These are phyloP conservation scores for Candida silvatica DNA, from an alignment of 805 yeast species.

Conservation along the genomic window DNA sequence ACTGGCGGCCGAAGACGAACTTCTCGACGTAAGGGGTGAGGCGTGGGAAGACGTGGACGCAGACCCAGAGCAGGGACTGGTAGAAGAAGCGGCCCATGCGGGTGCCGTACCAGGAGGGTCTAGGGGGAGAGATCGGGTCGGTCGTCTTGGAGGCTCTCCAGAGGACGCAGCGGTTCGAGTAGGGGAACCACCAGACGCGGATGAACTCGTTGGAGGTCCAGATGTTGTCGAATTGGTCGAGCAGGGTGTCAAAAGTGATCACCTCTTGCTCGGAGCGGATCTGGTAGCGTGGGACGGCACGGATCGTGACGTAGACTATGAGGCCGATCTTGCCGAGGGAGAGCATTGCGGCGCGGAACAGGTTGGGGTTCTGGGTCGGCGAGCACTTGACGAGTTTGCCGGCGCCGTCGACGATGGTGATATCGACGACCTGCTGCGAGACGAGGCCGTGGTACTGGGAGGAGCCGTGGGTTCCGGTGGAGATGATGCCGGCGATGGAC, in stretches of 20 bases:
- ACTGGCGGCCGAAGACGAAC: conserved; percentile 80
- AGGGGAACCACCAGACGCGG: conserved; percentile 98
- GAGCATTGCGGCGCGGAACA: conserved; percentile 75
- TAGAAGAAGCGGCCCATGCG: conserved; percentile 69
- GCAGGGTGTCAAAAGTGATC: conserved; percentile 63
- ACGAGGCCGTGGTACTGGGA: conserved; percentile 88
- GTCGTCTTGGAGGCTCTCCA: conserved; percentile 84
- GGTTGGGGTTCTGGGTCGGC: conserved; percentile 47
- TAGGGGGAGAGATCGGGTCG: conserved; percentile 54
- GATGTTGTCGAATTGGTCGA: conserved; percentile 64
- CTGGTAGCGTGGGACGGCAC: conserved; percentile 79
- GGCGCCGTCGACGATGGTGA: conserved; percentile 64
- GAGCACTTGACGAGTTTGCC: conserved; percentile 70
- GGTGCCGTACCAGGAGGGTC: conserved; percentile 82
- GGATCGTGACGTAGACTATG: conserved; percentile 74
- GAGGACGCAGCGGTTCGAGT: conserved; percentile 71
- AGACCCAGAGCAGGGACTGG: conserved; percentile 68
- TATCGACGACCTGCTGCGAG: conserved; percentile 75
- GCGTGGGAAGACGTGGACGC: conserved; percentile 65
- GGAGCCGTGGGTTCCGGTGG: conserved; percentile 96
- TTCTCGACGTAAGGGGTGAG: conserved; percentile 80
- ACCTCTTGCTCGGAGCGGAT: conserved; percentile 77
- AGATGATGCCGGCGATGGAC: conserved; percentile 89
- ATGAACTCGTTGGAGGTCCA: conserved; percentile 91
- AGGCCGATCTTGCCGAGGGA: conserved; percentile 91